Conservation (phyloP, 2,329 filamentous ascomycete species). For the Cladosporium austrohemisphaericum region DNA sequence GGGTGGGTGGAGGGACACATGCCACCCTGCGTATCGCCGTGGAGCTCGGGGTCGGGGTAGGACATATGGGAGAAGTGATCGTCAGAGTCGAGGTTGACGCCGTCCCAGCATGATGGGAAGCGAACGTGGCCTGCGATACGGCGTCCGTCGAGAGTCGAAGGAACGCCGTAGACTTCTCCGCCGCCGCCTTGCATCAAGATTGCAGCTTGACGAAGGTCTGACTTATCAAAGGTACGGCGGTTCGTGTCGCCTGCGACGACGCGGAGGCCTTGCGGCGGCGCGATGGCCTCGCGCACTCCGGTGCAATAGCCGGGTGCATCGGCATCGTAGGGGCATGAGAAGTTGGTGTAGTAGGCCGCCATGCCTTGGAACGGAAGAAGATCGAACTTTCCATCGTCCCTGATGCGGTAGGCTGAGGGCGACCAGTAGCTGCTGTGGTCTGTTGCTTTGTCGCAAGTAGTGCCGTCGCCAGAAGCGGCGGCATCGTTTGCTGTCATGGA, state of each 20-base stretch:
- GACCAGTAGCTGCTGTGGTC: slow-evolving; percentile 65
- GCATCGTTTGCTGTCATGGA: slow-evolving; percentile 3
- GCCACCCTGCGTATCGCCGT: slow-evolving; percentile 36
- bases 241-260: slow-evolving; percentile 64
- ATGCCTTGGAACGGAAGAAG: slow-evolving; percentile 49
- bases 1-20: slow-evolving; percentile 51
- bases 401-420: slow-evolving; percentile 64
- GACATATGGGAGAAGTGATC: slow-evolving; percentile 63
- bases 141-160: slow-evolving; percentile 34
- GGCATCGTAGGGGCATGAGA: slow-evolving; percentile 12
- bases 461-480: not conserved
- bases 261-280: slow-evolving; percentile 70
- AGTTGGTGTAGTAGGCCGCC: slow-evolving; percentile 59
- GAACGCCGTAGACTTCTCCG: slow-evolving; percentile 10
- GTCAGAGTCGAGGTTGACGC: slow-evolving; percentile 52
- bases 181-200: slow-evolving; percentile 8
- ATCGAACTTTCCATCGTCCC: slow-evolving; percentile 47
- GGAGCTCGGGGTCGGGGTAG: slow-evolving; percentile 45
- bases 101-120: slow-evolving; percentile 71
- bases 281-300: slow-evolving; percentile 2
- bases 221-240: slow-evolving; percentile 10
- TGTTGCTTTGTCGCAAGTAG: slow-evolving; percentile 13
- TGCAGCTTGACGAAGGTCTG: slow-evolving; percentile 9
- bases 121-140: slow-evolving; percentile 57
- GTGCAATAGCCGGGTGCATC: slow-evolving; percentile 10